phyloP scores from a whole-genome alignment of 495 filamentous ascomycete species.

The Neurospora discreta region DNA sequence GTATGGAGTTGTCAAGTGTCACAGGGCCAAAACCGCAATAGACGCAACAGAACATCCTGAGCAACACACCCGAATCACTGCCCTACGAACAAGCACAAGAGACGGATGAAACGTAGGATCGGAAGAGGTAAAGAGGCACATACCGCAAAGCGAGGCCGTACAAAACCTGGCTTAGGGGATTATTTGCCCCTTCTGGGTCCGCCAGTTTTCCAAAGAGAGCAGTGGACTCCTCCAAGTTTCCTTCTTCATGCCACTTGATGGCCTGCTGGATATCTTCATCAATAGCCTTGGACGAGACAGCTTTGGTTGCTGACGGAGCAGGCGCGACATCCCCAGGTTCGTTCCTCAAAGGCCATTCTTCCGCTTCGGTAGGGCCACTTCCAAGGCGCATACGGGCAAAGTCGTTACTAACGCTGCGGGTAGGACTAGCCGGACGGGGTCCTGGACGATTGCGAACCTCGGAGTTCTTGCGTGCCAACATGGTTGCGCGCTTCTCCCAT shows the following conservation, averaged over 20 bases:
- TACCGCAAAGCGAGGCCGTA: slow-evolving; percentile 90
- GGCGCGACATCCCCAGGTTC: background rate
- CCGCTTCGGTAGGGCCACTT: background rate
- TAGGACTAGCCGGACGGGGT: slow-evolving; percentile 26
- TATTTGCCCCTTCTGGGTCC: slow-evolving; percentile 74
- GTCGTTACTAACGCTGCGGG: slow-evolving; percentile 11
- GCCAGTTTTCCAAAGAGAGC: slow-evolving; percentile 79
- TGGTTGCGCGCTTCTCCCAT: slow-evolving; percentile 87
- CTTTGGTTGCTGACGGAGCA: slow-evolving; percentile 15
- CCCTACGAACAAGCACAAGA: background rate
- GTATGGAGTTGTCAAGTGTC: background rate
- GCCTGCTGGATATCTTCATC: slow-evolving; percentile 88
- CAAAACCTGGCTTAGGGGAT: slow-evolving; percentile 89
- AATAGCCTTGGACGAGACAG: slow-evolving; percentile 35
- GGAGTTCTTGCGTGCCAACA: slow-evolving; percentile 61
- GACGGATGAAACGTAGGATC: background rate
- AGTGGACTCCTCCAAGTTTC: slow-evolving; percentile 65
- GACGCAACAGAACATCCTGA: background rate
- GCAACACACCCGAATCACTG: background rate
- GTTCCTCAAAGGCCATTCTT: background rate
- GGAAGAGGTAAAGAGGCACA: slow-evolving; percentile 17
- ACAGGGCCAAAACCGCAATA: background rate
- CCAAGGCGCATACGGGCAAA: slow-evolving; percentile 15
- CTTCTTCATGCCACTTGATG: slow-evolving; percentile 85
- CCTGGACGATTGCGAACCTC: slow-evolving; percentile 30